Evolutionary conservation across 2,329 filamentous ascomycete species (phyloP).

Genomic region (Paracoccidioides lutzii): DNA sequence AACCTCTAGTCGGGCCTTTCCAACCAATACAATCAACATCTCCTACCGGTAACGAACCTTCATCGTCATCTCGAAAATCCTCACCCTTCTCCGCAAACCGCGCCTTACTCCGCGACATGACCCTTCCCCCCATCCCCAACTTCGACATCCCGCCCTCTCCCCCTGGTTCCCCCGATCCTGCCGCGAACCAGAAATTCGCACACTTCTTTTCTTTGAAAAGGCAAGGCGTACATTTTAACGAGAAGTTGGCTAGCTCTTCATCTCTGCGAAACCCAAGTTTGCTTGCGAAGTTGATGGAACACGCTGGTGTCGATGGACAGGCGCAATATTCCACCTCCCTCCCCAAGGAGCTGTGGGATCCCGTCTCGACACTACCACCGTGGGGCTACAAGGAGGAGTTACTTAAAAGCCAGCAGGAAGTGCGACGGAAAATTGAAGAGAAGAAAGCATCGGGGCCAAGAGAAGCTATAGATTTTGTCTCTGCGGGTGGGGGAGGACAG

Average conservation of each 20-base stretch:
- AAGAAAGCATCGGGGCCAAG: constrained; percentile 22
- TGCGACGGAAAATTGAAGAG: constrained; percentile 24
- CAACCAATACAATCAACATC: constrained; percentile 11
- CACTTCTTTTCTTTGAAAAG: constrained; percentile 50
- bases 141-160: constrained; percentile 35
- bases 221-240: constrained; percentile 51
- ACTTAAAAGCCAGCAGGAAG: constrained; percentile 28
- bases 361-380: constrained; percentile 22
- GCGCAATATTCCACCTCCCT: constrained; percentile 43
- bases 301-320: constrained; percentile 41
- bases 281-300: constrained; percentile 43
- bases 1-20: constrained; percentile 24
- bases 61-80: constrained; percentile 10
- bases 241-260: constrained; percentile 44
- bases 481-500: constrained; percentile 10
- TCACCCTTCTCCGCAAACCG: constrained; percentile 40
- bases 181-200: constrained; percentile 43
- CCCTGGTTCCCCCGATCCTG: constrained; percentile 32
- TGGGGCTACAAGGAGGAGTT: constrained; percentile 38
- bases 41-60: constrained; percentile 5
- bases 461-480: constrained; percentile 30
- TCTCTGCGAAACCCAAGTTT: constrained; percentile 48
- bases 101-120: constrained; percentile 43
- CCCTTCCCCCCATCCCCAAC: constrained; percentile 35
- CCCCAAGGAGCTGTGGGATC: constrained; percentile 29